Evolutionary conservation across 2,329 filamentous ascomycete genomes (phyloP), one percentile per base, ranked within the genome.

Genomic region (Aureobasidium musti): DNA sequence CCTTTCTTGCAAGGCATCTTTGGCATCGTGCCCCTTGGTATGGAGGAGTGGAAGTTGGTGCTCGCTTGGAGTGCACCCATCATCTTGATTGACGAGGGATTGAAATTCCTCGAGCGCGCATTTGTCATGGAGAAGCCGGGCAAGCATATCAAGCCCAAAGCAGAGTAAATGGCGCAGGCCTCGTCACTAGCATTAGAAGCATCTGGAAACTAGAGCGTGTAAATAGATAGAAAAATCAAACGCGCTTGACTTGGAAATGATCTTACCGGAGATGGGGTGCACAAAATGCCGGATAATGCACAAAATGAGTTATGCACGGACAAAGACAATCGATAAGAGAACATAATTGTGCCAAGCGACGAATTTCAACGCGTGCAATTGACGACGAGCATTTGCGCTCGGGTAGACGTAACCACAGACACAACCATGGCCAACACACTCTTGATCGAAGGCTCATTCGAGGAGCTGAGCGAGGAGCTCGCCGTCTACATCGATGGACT

Each of bases 381-480:
- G 52, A 57, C 43, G 26, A 47, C 13, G 63, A 65, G 39, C 56
- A 56, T 39, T 45, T 47, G 57, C 41, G 41, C 41, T 28, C 28
- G 41, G 19, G 21, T 6, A 30, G 43, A 57, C 63, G 26, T 8
- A 50, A 1, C 33, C 33, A 35, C 33, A 61, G 19, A 47, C 57
- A 35, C 35, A 23, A 63, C 45, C 47, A 67, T 67, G 49, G 52
- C 67, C 47, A 69, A 68, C 65, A 69, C 68, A 43, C 68, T 69
- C 73, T 82, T 89, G 73, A 87, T 99, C 80, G 95, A 99, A 84
- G 95, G 95, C 79, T 87, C 87, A 75, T 97, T 97, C 79, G 88
- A 92, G 79, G 95, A 98, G 82, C 89, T 97, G 77, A 89, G 91
- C 75, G 89, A 91, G 80, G 95, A 99, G 83, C 91, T 99, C 83